Base-by-base conservation (phyloP, 805 yeast genomes). In the Ogataea polymorpha region DNA sequence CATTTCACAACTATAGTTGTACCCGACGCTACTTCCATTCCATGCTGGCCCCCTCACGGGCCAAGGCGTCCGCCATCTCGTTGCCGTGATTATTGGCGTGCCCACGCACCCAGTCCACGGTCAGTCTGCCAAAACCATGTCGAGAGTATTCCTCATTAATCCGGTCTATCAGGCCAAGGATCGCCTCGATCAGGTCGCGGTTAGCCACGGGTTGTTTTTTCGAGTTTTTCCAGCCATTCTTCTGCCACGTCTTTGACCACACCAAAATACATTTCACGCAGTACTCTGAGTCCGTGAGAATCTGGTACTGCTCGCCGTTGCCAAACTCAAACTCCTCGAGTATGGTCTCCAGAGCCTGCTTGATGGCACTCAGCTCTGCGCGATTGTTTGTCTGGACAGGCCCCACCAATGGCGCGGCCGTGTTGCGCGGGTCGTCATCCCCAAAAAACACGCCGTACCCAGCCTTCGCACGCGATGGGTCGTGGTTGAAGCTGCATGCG, bases 211-310 rank as follows among this genome's bases (percentile, higher is more conserved):
- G 33, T 15, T 31, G 23, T 17, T 31, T 18, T 8, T 8, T 18
- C 23, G 33, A 31, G 17, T 31, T 31, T n/a, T n/a, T n/a, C 33
- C 33, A 31, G 10, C 33, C 33, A 7, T 31, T 31, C 13, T 11
- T 29, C 15, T 29, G 32, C 32, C 32, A 29, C 20, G 13, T 29
- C 17, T 29, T 16, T 2, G 32, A 29, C 32, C 32, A 29, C 21
- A 15, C 32, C 6, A 29, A 29, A 9, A 29, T 12, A n/a, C 32
- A 29, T 11, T 29, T 29, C 8, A 29, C 17, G n/a, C 20, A 29
- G 2, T 29, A 29, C 11, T 31, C 33, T 11, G 33, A 31, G 23
- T 31, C 33, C 13, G 23, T 31, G 14, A 31, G 10, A 5, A 31
- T 31, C 23, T 17, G n/a, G 33, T 30, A 17, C 9, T 10, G 11